Conservation (phyloP, 2,329 filamentous ascomycete species). For the Pyrenophora tritici-repentis region DNA sequence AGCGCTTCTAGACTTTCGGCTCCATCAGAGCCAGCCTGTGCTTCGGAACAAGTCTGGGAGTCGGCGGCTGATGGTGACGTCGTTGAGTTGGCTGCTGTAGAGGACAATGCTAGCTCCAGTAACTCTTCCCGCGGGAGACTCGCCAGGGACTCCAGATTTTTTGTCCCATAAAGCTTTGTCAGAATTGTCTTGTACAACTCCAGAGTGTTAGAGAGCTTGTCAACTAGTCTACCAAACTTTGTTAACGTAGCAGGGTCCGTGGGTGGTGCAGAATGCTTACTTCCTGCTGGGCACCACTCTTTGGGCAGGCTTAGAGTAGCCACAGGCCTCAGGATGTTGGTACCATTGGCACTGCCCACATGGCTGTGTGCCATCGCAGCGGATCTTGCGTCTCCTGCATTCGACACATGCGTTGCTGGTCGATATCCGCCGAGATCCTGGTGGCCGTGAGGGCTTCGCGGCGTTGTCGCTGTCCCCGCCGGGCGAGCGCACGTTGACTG, state of each 20-base stretch:
- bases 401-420: constrained; percentile 71
- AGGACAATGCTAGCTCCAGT: constrained; percentile 51
- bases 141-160: constrained; percentile 48
- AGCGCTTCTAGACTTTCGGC: constrained; percentile 62
- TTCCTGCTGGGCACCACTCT: constrained; percentile 78
- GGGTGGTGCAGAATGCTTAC: constrained; percentile 52
- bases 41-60: constrained; percentile 43
- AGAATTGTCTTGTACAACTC: constrained; percentile 54
- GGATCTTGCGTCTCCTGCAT: constrained; percentile 80
- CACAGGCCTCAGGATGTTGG: constrained; percentile 76
- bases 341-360: constrained; percentile 84
- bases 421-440: constrained; percentile 52
- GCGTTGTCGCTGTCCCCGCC: constrained; percentile 41
- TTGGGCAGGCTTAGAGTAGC: constrained; percentile 80
- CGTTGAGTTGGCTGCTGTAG: constrained; percentile 42
- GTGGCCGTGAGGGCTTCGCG: constrained; percentile 43
- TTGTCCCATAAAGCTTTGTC: constrained; percentile 50
- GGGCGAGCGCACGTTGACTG: constrained; percentile 39
- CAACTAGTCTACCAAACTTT: constrained; percentile 59
- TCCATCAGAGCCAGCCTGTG: constrained; percentile 53
- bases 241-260: constrained; percentile 52
- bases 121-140: constrained; percentile 52
- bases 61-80: constrained; percentile 40
- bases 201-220: constrained; percentile 58
- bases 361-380: constrained; percentile 80